Percentiles rank a stretch among this genome's conserved stretches.
These are phyloP conservation scores for Dimargaris xerosporica DNA, from an alignment of 192 early-diverging fungal species.

Conservation along the genomic window DNA sequence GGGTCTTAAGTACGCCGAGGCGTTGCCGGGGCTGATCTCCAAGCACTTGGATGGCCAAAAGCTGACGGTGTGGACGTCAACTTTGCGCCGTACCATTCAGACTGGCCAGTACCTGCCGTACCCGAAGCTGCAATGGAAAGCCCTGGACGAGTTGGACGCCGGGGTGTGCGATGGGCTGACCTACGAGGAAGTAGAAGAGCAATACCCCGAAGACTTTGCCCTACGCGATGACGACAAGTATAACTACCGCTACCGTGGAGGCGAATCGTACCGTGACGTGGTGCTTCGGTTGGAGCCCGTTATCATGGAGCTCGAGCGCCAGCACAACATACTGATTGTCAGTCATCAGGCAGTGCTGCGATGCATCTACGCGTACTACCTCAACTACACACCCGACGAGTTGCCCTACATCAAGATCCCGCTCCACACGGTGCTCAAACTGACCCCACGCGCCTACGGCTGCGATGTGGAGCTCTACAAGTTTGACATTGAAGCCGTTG, in stretches of 20 bases:
- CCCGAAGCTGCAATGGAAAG: slow-evolving; percentile 92
- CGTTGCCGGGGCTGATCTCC: slow-evolving; percentile 67
- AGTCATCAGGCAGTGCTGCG: slow-evolving; percentile 96
- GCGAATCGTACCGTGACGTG: slow-evolving; percentile 90
- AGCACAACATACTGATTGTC: slow-evolving; percentile 90
- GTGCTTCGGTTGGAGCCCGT: slow-evolving; percentile 94
- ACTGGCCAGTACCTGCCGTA: slow-evolving; percentile 65
- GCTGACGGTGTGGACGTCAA: slow-evolving; percentile 93
- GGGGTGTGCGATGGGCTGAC: slow-evolving; percentile 98
- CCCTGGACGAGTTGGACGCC: slow-evolving; percentile 91
- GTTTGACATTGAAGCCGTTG: slow-evolving; percentile 94
- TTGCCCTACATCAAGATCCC: slow-evolving; percentile 98
- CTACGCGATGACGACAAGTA: slow-evolving; percentile 96
- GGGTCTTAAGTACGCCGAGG: slow-evolving; percentile 70
- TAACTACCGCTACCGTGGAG: slow-evolving; percentile 69
- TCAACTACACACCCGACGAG: slow-evolving; percentile 85
- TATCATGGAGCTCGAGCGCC: slow-evolving; percentile 97
- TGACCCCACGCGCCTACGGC: slow-evolving; percentile 92
- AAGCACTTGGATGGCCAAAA: slow-evolving; percentile 56
- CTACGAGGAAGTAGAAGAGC: slow-evolving; percentile 93
- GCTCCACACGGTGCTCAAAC: slow-evolving; percentile 89
- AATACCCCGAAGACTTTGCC: slow-evolving; percentile 86
- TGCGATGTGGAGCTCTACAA: slow-evolving; percentile 88
- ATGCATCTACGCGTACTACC: slow-evolving; percentile 96
- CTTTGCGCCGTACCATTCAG: slow-evolving; percentile 83